Evolutionary conservation across 768 basidiomycete genomes (phyloP), one percentile per base, ranked within the genome.

Genomic region (Russula earlei): DNA sequence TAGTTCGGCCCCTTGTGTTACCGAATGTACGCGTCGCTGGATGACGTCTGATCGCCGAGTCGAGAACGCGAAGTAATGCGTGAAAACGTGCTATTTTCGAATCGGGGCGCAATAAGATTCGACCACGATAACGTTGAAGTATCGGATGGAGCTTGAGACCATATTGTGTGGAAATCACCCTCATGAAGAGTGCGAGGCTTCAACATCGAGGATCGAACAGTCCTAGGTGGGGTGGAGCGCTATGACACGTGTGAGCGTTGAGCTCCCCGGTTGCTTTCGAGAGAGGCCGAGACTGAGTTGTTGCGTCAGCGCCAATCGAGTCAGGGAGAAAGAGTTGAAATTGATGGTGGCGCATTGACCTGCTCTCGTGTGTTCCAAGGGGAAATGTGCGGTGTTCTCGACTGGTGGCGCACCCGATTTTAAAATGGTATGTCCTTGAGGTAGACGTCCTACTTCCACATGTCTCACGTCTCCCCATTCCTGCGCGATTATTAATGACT

Each of bases 1-100:
- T 62, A 52, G 59, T 62, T 52, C 55, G 52, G 38, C 59, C 55
- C 38, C 55, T 62, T 49, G 61, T 56, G 31, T 41, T 60, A 42
- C 50, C 61, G 27, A 45, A 46, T 12, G 53, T 48, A 31, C 58
- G 46, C 37, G 41, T 49, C 41, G 47, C 45, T 38, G 49, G 53
- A 62, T 54, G 44, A 59, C 56, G 58, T 57, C 47, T 40, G n/a
- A 20, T 33, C 19, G 47, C 33, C 34, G 4, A 29, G 55, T 11
- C 44, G 42, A 44, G 55, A 50, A 57, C 41, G 9, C 8, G 4
- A 19, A 37, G 33, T 6, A 29, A 37, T 34, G 25, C 17, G 45
- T 20, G n/a, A 36, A 19, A 8, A 20, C 14, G 24, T 52, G 38
- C n/a, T 52, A 41, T 36, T 12, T 34, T 47, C 44, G 38, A 47